These are phyloP conservation scores for Eustoma russellianum DNA, from an alignment of 257 asterid genomes.

Conservation along the genomic window DNA sequence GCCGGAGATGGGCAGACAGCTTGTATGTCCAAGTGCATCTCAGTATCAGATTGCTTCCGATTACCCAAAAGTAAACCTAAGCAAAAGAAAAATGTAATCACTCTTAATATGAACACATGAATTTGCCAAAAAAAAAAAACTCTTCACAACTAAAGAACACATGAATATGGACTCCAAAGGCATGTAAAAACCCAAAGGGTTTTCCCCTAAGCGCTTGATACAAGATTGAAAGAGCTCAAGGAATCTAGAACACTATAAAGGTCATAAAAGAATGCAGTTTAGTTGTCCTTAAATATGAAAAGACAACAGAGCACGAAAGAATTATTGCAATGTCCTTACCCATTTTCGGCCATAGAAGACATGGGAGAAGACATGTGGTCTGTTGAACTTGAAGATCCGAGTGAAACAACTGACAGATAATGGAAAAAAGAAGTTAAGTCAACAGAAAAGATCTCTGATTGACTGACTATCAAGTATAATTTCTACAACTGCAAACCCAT, in stretches of 20 bases:
- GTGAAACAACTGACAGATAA: conserved; percentile 69
- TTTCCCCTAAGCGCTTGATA: background rate
- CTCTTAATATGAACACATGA: too few relatives aligned
- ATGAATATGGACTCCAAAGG: too few relatives aligned
- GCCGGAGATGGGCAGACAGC: conserved; percentile 96
- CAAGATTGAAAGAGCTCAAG: background rate
- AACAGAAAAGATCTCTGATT: too few relatives aligned
- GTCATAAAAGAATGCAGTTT: background rate
- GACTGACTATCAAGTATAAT: too few relatives aligned
- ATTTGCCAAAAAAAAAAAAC: too few relatives aligned
- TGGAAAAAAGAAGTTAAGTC: background rate
- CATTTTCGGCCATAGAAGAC: conserved; percentile 72
- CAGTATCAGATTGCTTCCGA: conserved; percentile 76
- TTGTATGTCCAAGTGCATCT: conserved; percentile 98
- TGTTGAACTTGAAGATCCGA: conserved; percentile 86
- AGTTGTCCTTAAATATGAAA: background rate
- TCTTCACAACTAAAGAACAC: too few relatives aligned
- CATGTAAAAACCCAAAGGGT: too few relatives aligned
- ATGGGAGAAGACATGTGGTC: conserved; percentile 49
- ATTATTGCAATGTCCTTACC: conserved; percentile 38
- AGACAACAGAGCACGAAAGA: background rate
- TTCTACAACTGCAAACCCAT: too few relatives aligned
- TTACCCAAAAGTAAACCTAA: conserved; percentile 80
- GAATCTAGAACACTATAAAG: background rate
- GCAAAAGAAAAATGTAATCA: background rate